Conservation (phyloP, 1,284 basidiomycete species). For the Takashimella koratensis region DNA sequence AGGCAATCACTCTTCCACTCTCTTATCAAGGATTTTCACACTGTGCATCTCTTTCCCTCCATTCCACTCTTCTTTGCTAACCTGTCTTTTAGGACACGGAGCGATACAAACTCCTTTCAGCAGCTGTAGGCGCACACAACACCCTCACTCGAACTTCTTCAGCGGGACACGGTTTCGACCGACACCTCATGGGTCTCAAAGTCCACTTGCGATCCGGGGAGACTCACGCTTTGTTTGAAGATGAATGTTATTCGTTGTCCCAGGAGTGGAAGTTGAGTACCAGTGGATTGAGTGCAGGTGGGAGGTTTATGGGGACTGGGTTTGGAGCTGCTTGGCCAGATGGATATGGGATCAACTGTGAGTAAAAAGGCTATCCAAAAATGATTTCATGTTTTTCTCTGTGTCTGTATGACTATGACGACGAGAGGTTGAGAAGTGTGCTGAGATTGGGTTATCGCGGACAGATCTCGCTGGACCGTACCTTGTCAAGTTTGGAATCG, state of each 20-base stretch:
- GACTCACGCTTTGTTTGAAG: conserved; percentile 63
- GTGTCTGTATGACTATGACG: too few relatives aligned
- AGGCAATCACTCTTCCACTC: conserved; percentile 5
- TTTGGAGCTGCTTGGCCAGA: conserved; percentile 76
- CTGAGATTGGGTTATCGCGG: conserved; percentile 2
- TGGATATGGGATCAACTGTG: conserved; percentile 91
- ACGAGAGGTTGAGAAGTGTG: too few relatives aligned
- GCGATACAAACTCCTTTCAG: conserved; percentile 59
- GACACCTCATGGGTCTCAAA: conserved; percentile 83
- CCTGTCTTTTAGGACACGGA: conserved; percentile 46
- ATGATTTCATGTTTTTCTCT: too few relatives aligned
- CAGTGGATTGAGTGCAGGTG: conserved; percentile 81
- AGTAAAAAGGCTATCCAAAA: conserved; percentile 32
- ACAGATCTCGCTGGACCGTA: conserved; percentile 77
- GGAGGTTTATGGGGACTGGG: conserved; percentile 85
- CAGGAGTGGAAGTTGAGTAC: conserved; percentile 89
- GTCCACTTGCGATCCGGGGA: conserved; percentile 58
- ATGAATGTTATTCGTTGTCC: conserved; percentile 71
- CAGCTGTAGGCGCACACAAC: conserved; percentile 71
- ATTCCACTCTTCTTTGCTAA: too few relatives aligned
- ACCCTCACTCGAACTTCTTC: conserved; percentile 73
- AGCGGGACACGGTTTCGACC: conserved; percentile 81
- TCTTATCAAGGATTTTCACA: too few relatives aligned
- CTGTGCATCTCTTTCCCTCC: too few relatives aligned
- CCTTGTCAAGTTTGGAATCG: conserved; percentile 89